Base-by-base conservation (phyloP, 2,329 filamentous ascomycete genomes). In the Fusarium torreyae region DNA sequence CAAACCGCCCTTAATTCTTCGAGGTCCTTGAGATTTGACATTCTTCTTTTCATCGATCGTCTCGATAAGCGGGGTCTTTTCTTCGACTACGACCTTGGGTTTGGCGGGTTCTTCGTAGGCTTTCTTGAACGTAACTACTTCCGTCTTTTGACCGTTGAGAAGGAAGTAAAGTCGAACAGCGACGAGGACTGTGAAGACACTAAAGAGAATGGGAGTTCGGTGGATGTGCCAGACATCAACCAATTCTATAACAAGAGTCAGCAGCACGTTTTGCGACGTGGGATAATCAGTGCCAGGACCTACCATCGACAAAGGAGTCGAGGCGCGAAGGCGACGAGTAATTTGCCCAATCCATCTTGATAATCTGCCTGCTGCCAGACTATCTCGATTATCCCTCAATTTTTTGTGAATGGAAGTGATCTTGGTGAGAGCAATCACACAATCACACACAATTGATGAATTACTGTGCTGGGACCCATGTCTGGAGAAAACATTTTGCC, bases 1-100 rank as follows among this genome's bases (percentile, higher is more conserved):
- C 26, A 82, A 7, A 10, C 81, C 79, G n/a, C 82, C 82, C 65
- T 85, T 85, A 62, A 86, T 86, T 55, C 84, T 81, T 62, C 81
- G 79, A 5, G 87, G 87, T 1, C 84, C 86, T 36, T 75, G 77
- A 2, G 80, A 66, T 62, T 79, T 78, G 42, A 68, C 66, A 26
- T 69, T 53, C 49, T 75, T 56, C 75, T 81, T 76, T 33, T 68
- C 67, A 13, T 72, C 64, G 20, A 78, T 50, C 38, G 48, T 31
- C 33, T 72, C 68, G 44, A 68, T 49, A 46, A 36, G 40, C 24
- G 67, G 50, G 52, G 50, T 73, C 69, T 74, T 68, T 50, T 63
- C 55, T 44, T 69, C 58, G 45, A 53, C 36, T 18, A 40, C 46
- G 22, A 50, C 42, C 33, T 58, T 63, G 22, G 68, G 45, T 20